Conservation (phyloP, 208 protist genomes). For the Angomonas ambiguus region DNA sequence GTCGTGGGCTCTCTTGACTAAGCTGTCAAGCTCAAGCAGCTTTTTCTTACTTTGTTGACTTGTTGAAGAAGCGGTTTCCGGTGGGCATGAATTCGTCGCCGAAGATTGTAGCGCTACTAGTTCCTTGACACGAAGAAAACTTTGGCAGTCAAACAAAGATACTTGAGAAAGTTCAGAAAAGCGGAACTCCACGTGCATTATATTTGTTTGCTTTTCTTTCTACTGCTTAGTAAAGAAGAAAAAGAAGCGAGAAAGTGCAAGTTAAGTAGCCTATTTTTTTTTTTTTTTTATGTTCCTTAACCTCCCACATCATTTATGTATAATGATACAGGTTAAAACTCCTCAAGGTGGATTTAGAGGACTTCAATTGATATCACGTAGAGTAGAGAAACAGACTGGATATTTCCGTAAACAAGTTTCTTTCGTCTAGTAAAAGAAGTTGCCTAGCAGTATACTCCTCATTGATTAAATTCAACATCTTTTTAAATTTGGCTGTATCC, state of each 20-base stretch:
- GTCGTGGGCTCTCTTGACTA: neutral
- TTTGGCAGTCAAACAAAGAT: slow-evolving; percentile 63
- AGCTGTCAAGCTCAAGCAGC: neutral
- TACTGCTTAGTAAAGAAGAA: neutral
- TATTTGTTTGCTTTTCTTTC: neutral
- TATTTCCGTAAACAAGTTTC: slow-evolving; percentile 21
- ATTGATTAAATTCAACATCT: slow-evolving; percentile 5
- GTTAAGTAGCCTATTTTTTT: neutral
- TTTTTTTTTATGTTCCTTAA: neutral
- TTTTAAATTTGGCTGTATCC: neutral
- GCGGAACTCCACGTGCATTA: slow-evolving; percentile 82
- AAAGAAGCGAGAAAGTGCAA: neutral
- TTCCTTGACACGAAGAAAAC: slow-evolving; percentile 79
- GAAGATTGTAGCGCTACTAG: slow-evolving; percentile 19
- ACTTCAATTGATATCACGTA: no score
- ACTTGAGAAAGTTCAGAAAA: slow-evolving; percentile 43
- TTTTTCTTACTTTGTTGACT: neutral
- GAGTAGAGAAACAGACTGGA: slow-evolving; percentile 9
- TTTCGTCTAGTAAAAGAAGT: slow-evolving; percentile 14
- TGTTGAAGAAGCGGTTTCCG: neutral
- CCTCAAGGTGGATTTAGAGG: no score
- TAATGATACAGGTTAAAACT: no score
- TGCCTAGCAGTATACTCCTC: slow-evolving; percentile 16
- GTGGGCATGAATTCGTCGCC: slow-evolving; percentile 1
- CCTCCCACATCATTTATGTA: no score